Evolutionary conservation across 345 rosid genomes (phyloP), one percentile per base, ranked within the genome.

Genomic region (Balakata baccata): DNA sequence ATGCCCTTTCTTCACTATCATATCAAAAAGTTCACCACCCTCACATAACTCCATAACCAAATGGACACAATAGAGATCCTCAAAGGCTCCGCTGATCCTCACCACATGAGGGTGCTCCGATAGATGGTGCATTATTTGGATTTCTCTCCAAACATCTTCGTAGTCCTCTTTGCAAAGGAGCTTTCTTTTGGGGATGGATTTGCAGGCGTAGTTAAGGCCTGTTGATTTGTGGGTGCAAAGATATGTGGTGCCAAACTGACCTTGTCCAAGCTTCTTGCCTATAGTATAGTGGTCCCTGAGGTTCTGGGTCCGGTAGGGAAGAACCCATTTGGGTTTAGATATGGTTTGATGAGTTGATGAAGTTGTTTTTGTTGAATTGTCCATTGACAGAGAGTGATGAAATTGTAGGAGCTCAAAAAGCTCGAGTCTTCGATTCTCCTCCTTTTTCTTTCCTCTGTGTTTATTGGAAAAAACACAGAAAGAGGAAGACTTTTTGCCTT

Each of bases 101-200:
- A 91, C 94, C 73, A 91, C 90, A 80, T 86, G 69, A 3, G 85
- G 85, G 57, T 81, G 86, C 82, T 87, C 97, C 0, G 94, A 88
- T 39, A 91, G 73, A 50, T 91, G 97, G 82, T 91, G 97, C 92
- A 91, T 87, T 84, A 91, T 91, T 85, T 89, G 97, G 82, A 91
- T 89, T 85, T 91, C 97, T 51, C 91, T 86, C 90, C 88, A 80
- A 71, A 89, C 97, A 62, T 91, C 94, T 6, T 91, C 92, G 62
- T 84, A 88, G 56, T 91, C 97, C 58, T 91, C 92, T 25, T 82
- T 86, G 50, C 89, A 87, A 65, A 91, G 34, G 53, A 91, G 92
- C 80, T 89, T 91, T 64, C 92, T 79, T 72, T 89, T 91, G 16
- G 97, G 88, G 82, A 91, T 89, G 43, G 97, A 75, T 80, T 91